phyloP scores from a whole-genome alignment of 345 rosid genomes.

The Hypericum androsaemum region DNA sequence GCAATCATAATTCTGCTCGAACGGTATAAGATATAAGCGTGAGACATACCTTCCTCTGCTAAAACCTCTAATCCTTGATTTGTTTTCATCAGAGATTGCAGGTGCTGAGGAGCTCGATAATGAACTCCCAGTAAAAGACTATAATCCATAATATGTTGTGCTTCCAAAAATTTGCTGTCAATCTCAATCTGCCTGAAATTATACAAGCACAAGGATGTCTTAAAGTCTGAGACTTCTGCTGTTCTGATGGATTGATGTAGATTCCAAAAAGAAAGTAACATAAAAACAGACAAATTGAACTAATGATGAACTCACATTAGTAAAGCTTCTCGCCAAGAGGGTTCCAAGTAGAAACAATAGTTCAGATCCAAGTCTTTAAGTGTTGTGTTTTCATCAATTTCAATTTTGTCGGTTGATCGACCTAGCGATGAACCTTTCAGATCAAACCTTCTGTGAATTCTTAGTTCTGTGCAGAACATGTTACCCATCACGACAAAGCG shows the following conservation, averaged over 20 bases:
- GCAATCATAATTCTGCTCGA: too few relatives aligned
- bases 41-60: neutral
- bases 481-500: constrained; percentile 45
- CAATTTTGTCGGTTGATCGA: constrained; percentile 23
- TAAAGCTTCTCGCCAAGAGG: constrained; percentile 31
- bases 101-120: constrained; percentile 32
- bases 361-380: constrained; percentile 42
- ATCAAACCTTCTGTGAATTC: constrained; percentile 34
- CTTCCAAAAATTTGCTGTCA: constrained; percentile 50
- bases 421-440: constrained; percentile 56
- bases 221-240: neutral
- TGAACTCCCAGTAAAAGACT: constrained; percentile 44
- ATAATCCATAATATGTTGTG: constrained; percentile 46
- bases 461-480: constrained; percentile 24
- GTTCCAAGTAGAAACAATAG: constrained; percentile 40
- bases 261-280: neutral
- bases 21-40: too few relatives aligned
- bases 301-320: constrained; percentile 27
- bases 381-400: constrained; percentile 31
- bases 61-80: neutral
- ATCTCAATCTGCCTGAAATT: constrained; percentile 42
- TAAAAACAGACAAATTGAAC: neutral
- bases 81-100: constrained; percentile 9
- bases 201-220: neutral
- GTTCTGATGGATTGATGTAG: neutral